Base-by-base conservation (phyloP, 2,329 filamentous ascomycete species). In the Fusarium nygamai region DNA sequence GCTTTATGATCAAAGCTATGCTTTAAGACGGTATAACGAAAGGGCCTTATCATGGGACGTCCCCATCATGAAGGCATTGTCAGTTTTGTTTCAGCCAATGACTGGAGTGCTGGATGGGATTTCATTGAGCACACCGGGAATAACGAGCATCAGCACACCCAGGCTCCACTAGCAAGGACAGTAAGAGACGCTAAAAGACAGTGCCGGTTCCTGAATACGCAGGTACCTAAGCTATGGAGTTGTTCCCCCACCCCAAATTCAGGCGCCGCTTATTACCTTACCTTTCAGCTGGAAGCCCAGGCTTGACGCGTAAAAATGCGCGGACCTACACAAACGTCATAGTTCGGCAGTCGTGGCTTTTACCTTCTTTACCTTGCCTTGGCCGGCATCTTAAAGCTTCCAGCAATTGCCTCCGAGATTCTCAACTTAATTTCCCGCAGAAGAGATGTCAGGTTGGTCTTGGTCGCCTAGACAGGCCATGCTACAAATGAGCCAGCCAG, bases 381-480 rank as follows among this genome's bases (percentile, higher is more conserved):
- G 36, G 47, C 19, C 27, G 24, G 44, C 27, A 58, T 53, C 38
- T 68, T 51, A n/a, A 69, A 48, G 41, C 50, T 46, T 51, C 27
- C 20, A 39, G 36, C 20, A 33, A 34, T 61, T 31, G 36, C 24
- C 24, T 34, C 22, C 33, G 24, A 50, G 19, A n/a, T 24, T 41
- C 20, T 62, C 22, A 38, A 24, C 17, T 48, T 24, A 22, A 24
- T 47, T 54, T 20, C 31, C 24, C 7, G 16, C 50, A 43, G 38
- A 48, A 48, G 44, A 46, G 13, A 73, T 73, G 71, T 73, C 71
- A 31, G 72, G 64, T 29, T 74, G 71, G 67, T 60, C 67, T 24
- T 74, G 71, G 72, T 74, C 72, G 36, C 72, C 72, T 34, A 72
- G 58, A 51, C 72, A 71, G 34, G 68, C 57, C 29, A 74, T 74